Evolutionary conservation across 371 early-diverging fungal species (phyloP).

Genomic region (Coemansia sp.): DNA sequence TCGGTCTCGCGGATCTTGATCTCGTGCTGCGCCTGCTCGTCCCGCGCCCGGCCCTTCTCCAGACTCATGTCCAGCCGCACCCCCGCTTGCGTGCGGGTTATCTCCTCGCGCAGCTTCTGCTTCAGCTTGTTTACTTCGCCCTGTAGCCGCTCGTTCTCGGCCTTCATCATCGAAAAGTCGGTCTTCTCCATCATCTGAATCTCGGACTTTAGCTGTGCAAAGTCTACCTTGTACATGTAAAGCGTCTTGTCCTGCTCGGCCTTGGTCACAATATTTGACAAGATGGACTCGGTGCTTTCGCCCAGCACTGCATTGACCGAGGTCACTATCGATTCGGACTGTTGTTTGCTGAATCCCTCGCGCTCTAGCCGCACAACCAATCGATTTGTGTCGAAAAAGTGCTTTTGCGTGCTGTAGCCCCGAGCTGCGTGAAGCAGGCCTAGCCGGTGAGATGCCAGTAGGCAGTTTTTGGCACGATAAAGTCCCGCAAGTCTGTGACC

Average conservation of each 20-base stretch:
- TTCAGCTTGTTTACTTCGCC: slow-evolving; percentile 79
- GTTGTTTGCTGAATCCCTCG: slow-evolving; percentile 71
- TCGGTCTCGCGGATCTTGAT: slow-evolving; percentile 85
- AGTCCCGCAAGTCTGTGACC: neutral
- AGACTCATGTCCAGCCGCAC: slow-evolving; percentile 84
- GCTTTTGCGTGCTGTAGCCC: slow-evolving; percentile 26
- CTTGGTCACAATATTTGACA: slow-evolving; percentile 60
- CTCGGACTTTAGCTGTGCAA: slow-evolving; percentile 85
- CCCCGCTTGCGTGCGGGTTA: slow-evolving; percentile 80
- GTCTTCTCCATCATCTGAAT: slow-evolving; percentile 87
- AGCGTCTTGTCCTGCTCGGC: slow-evolving; percentile 84
- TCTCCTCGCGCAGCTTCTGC: slow-evolving; percentile 78
- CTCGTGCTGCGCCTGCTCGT: slow-evolving; percentile 81
- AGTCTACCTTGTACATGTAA: slow-evolving; percentile 89
- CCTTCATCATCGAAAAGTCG: slow-evolving; percentile 80
- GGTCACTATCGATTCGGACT: slow-evolving; percentile 78
- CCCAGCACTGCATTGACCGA: slow-evolving; percentile 70
- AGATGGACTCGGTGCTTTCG: slow-evolving; percentile 56
- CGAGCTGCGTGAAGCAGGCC: neutral
- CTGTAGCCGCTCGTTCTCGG: slow-evolving; percentile 78
- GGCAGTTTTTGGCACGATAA: neutral
- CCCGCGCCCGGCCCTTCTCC: slow-evolving; percentile 87
- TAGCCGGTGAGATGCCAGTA: no score
- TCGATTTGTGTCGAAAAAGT: slow-evolving; percentile 76
- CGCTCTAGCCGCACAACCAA: slow-evolving; percentile 73